Base-by-base conservation (phyloP, 1,284 basidiomycete species). In the Puccinia horiana region DNA sequence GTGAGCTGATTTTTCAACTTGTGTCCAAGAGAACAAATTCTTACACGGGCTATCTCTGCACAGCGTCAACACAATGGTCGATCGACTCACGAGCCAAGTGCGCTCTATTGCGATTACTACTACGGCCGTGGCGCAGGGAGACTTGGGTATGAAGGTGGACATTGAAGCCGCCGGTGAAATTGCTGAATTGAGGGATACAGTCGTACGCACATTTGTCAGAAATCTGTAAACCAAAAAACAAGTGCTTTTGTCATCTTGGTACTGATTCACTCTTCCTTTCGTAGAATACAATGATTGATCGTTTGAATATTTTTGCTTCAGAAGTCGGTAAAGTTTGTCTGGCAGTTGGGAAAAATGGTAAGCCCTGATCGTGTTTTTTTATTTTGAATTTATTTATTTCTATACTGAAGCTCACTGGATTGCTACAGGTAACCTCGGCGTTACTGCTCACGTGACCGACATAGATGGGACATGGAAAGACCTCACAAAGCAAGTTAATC, bases 401-500 rank as follows among this genome's bases (percentile, higher is more conserved):
- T 2, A 40, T 6, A 54, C 40, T 47, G 23, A 23, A 56, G 4
- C 23, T 23, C 26, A 35, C 11, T 47, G 42, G 4, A 35, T 67
- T 29, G 14, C 12, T 79, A 16, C 44, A 80, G 78, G 78, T 6
- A 98, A 98, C 88, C 89, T 99, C 18, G 96, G 96, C 85, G 96
- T 97, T 0, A 96, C 98, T 86, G 96, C 97, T 26, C 94, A 98
- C 87, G 95, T 98, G 65, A 95, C 95, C 84, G 94, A 96, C 84
- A 94, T 98, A 49, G 94, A 98, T 86, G 97, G 96, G 76, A 97
- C 95, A 76, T 99, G 96, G 97, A 94, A 95, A 86, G 95, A 98
- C 87, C 98, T 99, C 87, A 99, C 96, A 92, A 96, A 88, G 84
- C 94, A 91, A 40, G 83, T 85, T 76, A 85, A 86, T 83, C 83